A percentile compares a stretch with the other conserved stretches of the same genome.
Conservation (phyloP, 768 basidiomycete species). For the Flagelloscypha sp. region DNA sequence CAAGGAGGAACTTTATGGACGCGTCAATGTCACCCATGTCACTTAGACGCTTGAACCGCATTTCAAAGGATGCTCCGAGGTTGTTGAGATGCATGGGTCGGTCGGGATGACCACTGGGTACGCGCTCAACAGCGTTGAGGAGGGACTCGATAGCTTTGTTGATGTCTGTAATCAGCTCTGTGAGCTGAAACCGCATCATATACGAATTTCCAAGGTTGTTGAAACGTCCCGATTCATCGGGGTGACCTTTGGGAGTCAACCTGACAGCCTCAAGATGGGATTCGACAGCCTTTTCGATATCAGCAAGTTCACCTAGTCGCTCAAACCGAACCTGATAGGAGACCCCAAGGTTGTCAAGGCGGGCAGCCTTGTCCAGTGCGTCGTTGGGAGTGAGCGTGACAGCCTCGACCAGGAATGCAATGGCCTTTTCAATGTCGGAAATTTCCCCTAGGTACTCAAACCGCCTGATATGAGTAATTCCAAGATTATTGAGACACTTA, state of each 20-base stretch:
- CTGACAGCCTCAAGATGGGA: no score
- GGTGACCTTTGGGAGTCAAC: constrained; percentile 5
- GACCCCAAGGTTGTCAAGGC: constrained; percentile 5
- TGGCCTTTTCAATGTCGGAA: constrained; percentile 3
- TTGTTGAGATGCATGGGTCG: no score
- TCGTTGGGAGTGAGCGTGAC: constrained; percentile 4
- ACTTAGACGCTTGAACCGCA: no score
- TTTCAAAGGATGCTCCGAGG: no score
- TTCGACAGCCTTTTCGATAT: constrained; percentile 4
- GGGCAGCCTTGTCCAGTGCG: neutral
- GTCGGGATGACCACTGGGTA: no score
- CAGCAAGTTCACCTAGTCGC: constrained; percentile 1
- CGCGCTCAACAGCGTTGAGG: no score
- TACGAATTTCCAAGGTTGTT: no score
- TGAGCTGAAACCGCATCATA: no score
- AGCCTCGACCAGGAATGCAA: constrained; percentile 1
- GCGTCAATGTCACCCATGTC: no score
- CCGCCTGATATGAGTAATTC: neutral
- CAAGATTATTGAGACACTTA: constrained; percentile 1
- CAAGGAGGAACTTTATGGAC: no score
- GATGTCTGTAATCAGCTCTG: no score
- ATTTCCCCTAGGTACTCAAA: constrained; percentile 2
- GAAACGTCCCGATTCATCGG: constrained; percentile 6
- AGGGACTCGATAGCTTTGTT: no score
- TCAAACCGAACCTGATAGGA: constrained; percentile 3